These are phyloP conservation scores for Hypholoma fasciculare DNA, from an alignment of 768 basidiomycete genomes.

Conservation along the genomic window DNA sequence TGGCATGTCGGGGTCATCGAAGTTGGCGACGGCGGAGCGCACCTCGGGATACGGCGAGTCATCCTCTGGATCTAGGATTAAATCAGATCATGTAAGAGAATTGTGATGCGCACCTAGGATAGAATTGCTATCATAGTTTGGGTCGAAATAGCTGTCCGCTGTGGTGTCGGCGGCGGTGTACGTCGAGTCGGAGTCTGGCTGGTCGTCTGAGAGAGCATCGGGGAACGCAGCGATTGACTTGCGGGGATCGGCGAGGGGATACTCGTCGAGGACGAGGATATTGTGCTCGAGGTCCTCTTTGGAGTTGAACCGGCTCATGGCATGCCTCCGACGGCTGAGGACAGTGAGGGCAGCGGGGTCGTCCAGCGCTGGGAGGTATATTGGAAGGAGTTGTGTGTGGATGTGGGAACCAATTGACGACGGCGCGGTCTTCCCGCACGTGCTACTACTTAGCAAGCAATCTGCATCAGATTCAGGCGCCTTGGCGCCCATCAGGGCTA, in stretches of 20 bases:
- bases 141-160: constrained; percentile 33
- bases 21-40: constrained; percentile 73
- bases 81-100: not conserved
- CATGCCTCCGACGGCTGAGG: constrained; percentile 31
- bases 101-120: constrained; percentile 24
- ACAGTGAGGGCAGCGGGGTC: not conserved
- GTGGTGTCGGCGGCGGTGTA: constrained; percentile 26
- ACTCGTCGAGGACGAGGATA: constrained; percentile 9
- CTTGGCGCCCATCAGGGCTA: no score
- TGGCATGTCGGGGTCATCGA: constrained; percentile 68
- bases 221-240: constrained; percentile 30
- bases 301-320: constrained; percentile 31
- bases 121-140: constrained; percentile 33
- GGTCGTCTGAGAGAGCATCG: constrained; percentile 16
- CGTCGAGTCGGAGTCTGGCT: constrained; percentile 25
- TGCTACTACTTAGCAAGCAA: no score
- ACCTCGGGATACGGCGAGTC: constrained; percentile 89
- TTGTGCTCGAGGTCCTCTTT: constrained; percentile 23
- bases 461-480: no score
- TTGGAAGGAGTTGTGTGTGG: no score
- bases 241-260: constrained; percentile 26
- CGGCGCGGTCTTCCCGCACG: no score
- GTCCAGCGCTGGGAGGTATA: no score
- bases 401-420: no score
- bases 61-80: constrained; percentile 37